Percentiles rank a stretch among this genome's conserved stretches.
Conservation (phyloP, 2,329 filamentous ascomycete genomes). For the Setomelanomma holmii region DNA sequence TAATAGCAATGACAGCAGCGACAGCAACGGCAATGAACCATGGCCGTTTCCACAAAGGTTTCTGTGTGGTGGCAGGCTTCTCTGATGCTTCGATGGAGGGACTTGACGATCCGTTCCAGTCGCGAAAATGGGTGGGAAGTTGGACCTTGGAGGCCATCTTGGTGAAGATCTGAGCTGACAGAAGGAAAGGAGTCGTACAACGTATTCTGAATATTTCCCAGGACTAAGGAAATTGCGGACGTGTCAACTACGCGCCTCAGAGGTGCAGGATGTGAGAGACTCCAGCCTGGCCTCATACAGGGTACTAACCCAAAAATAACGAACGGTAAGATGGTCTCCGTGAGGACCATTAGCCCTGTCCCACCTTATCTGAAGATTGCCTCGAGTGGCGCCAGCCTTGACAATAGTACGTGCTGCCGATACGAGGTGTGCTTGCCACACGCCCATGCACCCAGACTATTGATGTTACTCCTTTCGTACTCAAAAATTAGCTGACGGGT, state of each 20-base stretch:
- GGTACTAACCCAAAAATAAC: neutral
- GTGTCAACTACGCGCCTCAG: neutral
- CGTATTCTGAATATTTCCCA: neutral
- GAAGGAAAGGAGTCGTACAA: neutral
- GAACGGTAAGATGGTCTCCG: neutral
- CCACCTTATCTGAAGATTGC: neutral
- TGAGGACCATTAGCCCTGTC: neutral
- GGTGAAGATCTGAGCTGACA: neutral
- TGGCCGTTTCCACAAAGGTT: conserved; percentile 1
- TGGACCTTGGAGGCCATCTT: conserved; percentile 1
- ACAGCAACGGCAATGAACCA: conserved; percentile 2
- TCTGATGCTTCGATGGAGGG: neutral
- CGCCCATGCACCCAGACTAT: neutral
- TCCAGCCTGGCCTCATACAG: neutral
- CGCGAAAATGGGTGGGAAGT: neutral
- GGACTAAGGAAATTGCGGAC: neutral
- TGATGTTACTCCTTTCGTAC: neutral
- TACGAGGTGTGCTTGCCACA: neutral
- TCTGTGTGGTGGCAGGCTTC: neutral
- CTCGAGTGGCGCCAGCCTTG: neutral
- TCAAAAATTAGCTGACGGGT: neutral
- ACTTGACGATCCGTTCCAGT: neutral
- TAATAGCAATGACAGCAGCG: neutral
- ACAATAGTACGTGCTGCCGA: neutral
- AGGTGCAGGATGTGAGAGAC: neutral